Evolutionary conservation across 2,329 filamentous ascomycete species (phyloP).

Genomic region (Fusarium domesticum): DNA sequence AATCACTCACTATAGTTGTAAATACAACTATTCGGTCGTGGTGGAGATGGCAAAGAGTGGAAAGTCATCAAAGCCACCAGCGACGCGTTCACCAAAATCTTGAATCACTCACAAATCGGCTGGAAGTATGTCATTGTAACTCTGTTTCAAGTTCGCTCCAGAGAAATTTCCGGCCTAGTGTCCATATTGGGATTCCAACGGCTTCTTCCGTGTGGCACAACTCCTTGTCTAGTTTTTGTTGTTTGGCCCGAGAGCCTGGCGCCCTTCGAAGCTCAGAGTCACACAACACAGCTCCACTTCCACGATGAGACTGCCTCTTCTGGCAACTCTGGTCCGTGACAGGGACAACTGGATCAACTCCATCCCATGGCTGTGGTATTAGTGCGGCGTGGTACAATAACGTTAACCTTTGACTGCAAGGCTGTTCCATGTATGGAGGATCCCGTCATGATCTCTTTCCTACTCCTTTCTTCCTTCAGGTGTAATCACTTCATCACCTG

Average conservation of each 20-base stretch:
- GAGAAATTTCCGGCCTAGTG: not conserved
- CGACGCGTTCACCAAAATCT: no score
- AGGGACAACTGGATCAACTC: slow-evolving; percentile 25
- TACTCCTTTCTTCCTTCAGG: slow-evolving; percentile 5
- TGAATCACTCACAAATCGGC: not conserved
- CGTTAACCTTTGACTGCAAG: slow-evolving; percentile 15
- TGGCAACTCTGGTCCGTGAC: slow-evolving; percentile 25
- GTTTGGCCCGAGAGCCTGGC: slow-evolving; percentile 19
- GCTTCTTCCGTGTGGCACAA: slow-evolving; percentile 14
- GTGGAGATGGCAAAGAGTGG: no score
- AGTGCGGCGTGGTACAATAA: slow-evolving; percentile 5
- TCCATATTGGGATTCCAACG: not conserved
- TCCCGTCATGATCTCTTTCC: slow-evolving; percentile 14
- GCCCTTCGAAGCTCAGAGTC: slow-evolving; percentile 16
- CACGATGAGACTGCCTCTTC: slow-evolving; percentile 29
- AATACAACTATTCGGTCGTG: no score
- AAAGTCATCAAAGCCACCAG: no score
- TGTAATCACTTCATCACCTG: slow-evolving; percentile 23
- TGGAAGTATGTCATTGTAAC: not conserved
- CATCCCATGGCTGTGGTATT: slow-evolving; percentile 14
- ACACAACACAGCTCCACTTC: slow-evolving; percentile 21
- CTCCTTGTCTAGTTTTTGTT: slow-evolving; percentile 15
- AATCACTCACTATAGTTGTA: not conserved
- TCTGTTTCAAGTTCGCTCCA: not conserved
- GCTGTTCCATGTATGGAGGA: slow-evolving; percentile 18